These are phyloP conservation scores for Fusarium succisae DNA, from an alignment of 2,329 filamentous ascomycete genomes.

Conservation along the genomic window DNA sequence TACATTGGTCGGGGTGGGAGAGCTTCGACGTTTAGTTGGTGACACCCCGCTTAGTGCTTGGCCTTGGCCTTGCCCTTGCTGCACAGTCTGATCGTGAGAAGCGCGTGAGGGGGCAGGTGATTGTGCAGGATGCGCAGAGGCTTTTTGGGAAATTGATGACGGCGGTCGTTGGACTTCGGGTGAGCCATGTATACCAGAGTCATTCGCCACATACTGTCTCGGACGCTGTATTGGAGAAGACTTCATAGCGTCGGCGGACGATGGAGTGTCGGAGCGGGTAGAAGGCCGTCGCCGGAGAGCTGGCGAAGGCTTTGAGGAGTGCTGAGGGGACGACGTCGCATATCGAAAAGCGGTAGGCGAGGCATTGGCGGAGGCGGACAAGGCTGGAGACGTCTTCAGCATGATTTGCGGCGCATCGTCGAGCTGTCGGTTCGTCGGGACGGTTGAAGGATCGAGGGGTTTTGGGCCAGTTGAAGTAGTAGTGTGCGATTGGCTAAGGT, in stretches of 20 bases:
- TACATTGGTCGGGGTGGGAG: constrained; percentile 41
- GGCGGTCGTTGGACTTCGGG: constrained; percentile 29
- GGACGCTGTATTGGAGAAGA: constrained; percentile 39
- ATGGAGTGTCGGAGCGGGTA: constrained; percentile 34
- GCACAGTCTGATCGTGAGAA: constrained; percentile 22
- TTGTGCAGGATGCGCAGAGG: constrained; percentile 28
- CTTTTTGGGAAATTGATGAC: constrained; percentile 37
- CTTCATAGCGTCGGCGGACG: constrained; percentile 39
- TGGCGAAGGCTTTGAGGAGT: constrained; percentile 40
- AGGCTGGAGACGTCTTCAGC: constrained; percentile 67
- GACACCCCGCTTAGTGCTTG: constrained; percentile 42
- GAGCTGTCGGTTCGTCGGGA: constrained; percentile 30
- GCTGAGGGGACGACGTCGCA: constrained; percentile 43
- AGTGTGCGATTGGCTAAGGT: constrained; percentile 12
- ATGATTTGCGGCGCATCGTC: constrained; percentile 64
- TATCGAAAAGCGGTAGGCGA: constrained; percentile 59
- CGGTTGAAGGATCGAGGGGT: constrained; percentile 24
- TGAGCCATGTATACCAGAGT: constrained; percentile 34
- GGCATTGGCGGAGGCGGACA: constrained; percentile 61
- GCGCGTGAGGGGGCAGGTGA: constrained; percentile 33
- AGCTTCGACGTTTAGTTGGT: constrained; percentile 48
- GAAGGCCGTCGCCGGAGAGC: constrained; percentile 41
- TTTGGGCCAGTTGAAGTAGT: constrained; percentile 20
- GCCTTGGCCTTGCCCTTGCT: constrained; percentile 11
- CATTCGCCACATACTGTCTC: constrained; percentile 39